A percentile compares a stretch with the other conserved stretches of the same genome.
Evolutionary conservation across 192 early-diverging fungal genomes (phyloP).

Genomic region (Linderina pennispora): DNA sequence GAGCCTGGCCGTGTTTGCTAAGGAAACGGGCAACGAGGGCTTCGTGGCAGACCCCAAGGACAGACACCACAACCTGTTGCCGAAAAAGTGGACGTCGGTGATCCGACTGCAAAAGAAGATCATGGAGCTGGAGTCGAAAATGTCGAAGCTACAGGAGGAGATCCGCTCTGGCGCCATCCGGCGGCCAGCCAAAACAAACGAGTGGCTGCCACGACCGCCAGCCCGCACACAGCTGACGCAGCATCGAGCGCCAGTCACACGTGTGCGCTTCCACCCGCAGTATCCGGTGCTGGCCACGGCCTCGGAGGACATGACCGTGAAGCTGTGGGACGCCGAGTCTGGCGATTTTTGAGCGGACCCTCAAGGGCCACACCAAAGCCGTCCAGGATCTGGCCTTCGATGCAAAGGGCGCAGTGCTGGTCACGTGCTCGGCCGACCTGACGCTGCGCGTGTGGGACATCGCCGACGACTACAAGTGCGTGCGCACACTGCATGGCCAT

Average conservation of each 20-base stretch:
- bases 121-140: conserved; percentile 85
- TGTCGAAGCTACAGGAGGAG: conserved; percentile 72
- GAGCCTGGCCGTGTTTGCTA: conserved; percentile 61
- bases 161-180: conserved; percentile 49
- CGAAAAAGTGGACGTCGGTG: conserved; percentile 91
- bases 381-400: conserved; percentile 89
- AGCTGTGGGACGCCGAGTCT: conserved; percentile 92
- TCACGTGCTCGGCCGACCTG: conserved; percentile 88
- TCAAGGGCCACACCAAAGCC: conserved; percentile 94
- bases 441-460: conserved; percentile 90
- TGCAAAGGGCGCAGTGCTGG: conserved; percentile 74
- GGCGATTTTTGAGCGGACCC: conserved; percentile 86
- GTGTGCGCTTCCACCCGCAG: conserved; percentile 83
- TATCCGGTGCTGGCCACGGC: conserved; percentile 78
- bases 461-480: conserved; percentile 75
- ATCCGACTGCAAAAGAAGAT: conserved; percentile 93
- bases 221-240: conserved; percentile 65
- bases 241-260: conserved; percentile 76
- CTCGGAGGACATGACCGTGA: conserved; percentile 87
- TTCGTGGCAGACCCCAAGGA: conserved; percentile 70
- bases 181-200: conserved; percentile 49
- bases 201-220: conserved; percentile 81
- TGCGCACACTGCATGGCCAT: conserved; percentile 83
- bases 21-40: conserved; percentile 66
- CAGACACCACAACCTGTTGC: conserved; percentile 40